A percentile compares a stretch with the other conserved stretches of the same genome.
Evolutionary conservation across 2,329 filamentous ascomycete species (phyloP).

Genomic region (Pseudogymnoascus destructans): DNA sequence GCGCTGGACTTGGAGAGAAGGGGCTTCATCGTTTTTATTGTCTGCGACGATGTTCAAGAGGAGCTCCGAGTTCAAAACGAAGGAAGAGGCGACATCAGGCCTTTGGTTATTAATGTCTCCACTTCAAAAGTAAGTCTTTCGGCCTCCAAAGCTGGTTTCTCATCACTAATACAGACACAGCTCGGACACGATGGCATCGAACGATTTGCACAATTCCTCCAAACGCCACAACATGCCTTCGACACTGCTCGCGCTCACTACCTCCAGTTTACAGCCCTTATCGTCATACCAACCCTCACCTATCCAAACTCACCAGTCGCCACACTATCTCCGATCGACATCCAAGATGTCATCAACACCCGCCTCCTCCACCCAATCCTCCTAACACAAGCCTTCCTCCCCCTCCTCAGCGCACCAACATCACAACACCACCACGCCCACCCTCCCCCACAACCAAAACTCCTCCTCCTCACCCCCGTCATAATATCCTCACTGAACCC

Average conservation of each 20-base stretch:
- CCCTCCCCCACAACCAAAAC: slow-evolving; percentile 36
- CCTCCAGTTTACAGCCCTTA: slow-evolving; percentile 62
- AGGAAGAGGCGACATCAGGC: slow-evolving; percentile 66
- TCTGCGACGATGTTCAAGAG: slow-evolving; percentile 75
- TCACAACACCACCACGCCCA: slow-evolving; percentile 23
- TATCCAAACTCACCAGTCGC: slow-evolving; percentile 77
- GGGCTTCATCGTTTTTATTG: slow-evolving; percentile 87
- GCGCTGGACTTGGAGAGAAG: slow-evolving; percentile 77
- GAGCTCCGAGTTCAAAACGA: slow-evolving; percentile 66
- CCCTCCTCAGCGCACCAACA: slow-evolving; percentile 50
- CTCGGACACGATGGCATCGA: slow-evolving; percentile 56
- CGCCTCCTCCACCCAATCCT: slow-evolving; percentile 83
- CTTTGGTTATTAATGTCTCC: slow-evolving; percentile 70
- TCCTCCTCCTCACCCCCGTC: slow-evolving; percentile 66
- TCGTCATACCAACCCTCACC: slow-evolving; percentile 69
- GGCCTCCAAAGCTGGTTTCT: slow-evolving; percentile 13
- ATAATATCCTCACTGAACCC: slow-evolving; percentile 70
- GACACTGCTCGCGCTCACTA: slow-evolving; percentile 63
- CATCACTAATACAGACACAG: slow-evolving; percentile 39
- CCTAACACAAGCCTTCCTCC: slow-evolving; percentile 79
- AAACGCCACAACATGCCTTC: slow-evolving; percentile 62
- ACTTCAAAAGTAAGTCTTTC: slow-evolving; percentile 38
- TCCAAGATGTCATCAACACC: slow-evolving; percentile 84
- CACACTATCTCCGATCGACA: slow-evolving; percentile 68
- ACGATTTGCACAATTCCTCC: slow-evolving; percentile 58